Evolutionary conservation across 495 filamentous ascomycete species (phyloP).

Genomic region (Jackrogersella minutella): DNA sequence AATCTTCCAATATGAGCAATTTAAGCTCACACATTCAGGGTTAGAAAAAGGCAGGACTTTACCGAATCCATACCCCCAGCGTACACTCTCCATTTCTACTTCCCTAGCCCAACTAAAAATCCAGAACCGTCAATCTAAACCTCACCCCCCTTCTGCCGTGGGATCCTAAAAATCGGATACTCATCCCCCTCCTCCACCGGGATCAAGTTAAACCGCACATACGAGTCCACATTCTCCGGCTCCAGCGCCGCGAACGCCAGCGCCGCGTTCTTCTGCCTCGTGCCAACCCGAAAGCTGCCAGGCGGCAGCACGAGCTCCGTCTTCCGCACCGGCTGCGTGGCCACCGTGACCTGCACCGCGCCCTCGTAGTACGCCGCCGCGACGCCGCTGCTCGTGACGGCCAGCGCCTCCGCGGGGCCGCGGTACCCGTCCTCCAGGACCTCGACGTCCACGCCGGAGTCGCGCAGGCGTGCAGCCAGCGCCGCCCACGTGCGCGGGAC

Average conservation of each 20-base stretch:
- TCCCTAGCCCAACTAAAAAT: too few relatives aligned
- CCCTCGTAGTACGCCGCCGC: conserved; percentile 45
- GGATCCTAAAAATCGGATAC: conserved; percentile 46
- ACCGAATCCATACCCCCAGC: too few relatives aligned
- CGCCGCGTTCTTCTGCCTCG: conserved; percentile 42
- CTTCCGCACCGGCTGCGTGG: conserved; percentile 21
- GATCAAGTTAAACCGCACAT: conserved; percentile 44
- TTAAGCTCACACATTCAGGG: too few relatives aligned
- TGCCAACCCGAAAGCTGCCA: conserved; percentile 38
- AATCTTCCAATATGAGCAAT: too few relatives aligned
- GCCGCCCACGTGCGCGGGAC: conserved; percentile 45
- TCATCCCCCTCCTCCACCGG: conserved; percentile 43
- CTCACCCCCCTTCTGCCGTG: background rate
- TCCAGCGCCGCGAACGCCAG: conserved; percentile 44
- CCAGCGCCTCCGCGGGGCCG: conserved; percentile 41
- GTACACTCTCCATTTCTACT: too few relatives aligned
- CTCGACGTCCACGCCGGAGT: conserved; percentile 42
- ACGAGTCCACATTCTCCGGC: conserved; percentile 49
- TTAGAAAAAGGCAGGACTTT: too few relatives aligned
- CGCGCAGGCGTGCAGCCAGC: conserved; percentile 38
- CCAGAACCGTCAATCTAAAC: too few relatives aligned
- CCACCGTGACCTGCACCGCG: conserved; percentile 44
- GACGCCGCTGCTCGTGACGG: conserved; percentile 33
- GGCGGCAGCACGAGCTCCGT: conserved; percentile 36
- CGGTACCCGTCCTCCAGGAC: conserved; percentile 36